Evolutionary conservation across 345 rosid genomes (phyloP).

Genomic region (Gossypium ekmanianum): DNA sequence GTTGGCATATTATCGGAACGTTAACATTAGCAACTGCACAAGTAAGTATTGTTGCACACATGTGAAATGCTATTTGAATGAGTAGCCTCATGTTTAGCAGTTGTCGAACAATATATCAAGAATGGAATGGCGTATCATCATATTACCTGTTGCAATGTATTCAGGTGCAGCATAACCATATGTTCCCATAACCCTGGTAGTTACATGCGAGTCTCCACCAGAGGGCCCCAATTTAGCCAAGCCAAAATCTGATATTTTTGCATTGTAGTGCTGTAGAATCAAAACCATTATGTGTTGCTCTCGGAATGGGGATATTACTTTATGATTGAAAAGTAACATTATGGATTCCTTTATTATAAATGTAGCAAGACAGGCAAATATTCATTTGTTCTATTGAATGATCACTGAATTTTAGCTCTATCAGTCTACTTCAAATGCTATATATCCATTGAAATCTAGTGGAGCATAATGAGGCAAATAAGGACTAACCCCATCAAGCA

Average conservation of each 20-base stretch:
- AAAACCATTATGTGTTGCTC: not conserved
- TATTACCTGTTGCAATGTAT: conserved; percentile 54
- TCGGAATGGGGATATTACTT: not conserved
- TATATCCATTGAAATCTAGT: too few relatives aligned
- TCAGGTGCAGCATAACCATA: conserved; percentile 67
- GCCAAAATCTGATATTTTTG: conserved; percentile 65
- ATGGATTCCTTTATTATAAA: not conserved
- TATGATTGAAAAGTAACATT: not conserved
- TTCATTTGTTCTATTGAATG: not conserved
- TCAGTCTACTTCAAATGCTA: not conserved
- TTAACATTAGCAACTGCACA: not conserved
- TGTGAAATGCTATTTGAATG: not conserved
- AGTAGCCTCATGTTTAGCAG: not conserved
- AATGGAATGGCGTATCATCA: too few relatives aligned
- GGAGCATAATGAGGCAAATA: not conserved
- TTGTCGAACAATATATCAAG: not conserved
- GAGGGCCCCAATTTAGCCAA: conserved; percentile 67
- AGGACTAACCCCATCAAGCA: conserved; percentile 66
- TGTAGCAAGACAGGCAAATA: not conserved
- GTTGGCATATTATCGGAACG: conserved; percentile 4
- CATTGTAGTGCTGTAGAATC: conserved; percentile 43
- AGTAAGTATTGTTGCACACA: not conserved
- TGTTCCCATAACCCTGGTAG: conserved; percentile 41
- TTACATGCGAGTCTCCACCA: conserved; percentile 46
- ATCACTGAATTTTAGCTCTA: not conserved